These are phyloP conservation scores for Chlamydomonas incerta DNA, from an alignment of 139 green algal genomes.

Conservation along the genomic window DNA sequence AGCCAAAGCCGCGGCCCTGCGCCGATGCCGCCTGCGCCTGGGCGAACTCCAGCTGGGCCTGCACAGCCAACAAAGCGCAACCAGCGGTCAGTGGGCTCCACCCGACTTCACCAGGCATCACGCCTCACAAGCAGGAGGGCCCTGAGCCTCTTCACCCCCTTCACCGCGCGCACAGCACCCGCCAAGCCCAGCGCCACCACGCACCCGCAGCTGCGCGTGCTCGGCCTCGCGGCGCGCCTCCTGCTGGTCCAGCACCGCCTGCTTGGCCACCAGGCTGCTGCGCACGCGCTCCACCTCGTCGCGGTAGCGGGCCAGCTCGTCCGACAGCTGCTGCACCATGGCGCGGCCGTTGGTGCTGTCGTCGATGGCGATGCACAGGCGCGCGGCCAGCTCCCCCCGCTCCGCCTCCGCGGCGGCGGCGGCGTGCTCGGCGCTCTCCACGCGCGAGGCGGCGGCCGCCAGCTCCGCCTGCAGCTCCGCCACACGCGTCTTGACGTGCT, in stretches of 20 bases:
- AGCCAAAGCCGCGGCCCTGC: too few species aligned
- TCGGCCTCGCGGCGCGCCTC: not conserved
- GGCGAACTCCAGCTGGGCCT: not conserved
- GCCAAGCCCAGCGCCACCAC: too few species aligned
- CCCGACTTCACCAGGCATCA: too few species aligned
- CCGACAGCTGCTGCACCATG: constrained; percentile 21
- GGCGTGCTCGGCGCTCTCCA: not conserved
- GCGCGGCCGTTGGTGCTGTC: not conserved
- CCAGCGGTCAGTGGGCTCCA: too few species aligned
- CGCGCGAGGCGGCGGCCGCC: not conserved
- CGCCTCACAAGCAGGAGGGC: too few species aligned
- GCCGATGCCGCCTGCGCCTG: not conserved
- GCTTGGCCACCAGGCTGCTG: not conserved
- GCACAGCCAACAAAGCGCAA: too few species aligned
- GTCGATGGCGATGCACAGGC: not conserved
- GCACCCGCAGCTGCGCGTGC: not conserved
- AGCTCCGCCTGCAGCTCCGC: not conserved
- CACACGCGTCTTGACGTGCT: not conserved
- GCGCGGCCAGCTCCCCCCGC: not conserved
- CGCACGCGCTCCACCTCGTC: constrained; percentile 24
- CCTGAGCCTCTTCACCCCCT: too few species aligned
- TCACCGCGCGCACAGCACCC: too few species aligned
- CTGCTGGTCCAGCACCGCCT: constrained; percentile 5
- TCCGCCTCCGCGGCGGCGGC: not conserved
- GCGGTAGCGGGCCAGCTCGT: constrained; percentile 25